Evolutionary conservation across 2,329 filamentous ascomycete species (phyloP), one percentile per base, ranked within the genome.

Genomic region (Chrysosporium keratinophilum): DNA sequence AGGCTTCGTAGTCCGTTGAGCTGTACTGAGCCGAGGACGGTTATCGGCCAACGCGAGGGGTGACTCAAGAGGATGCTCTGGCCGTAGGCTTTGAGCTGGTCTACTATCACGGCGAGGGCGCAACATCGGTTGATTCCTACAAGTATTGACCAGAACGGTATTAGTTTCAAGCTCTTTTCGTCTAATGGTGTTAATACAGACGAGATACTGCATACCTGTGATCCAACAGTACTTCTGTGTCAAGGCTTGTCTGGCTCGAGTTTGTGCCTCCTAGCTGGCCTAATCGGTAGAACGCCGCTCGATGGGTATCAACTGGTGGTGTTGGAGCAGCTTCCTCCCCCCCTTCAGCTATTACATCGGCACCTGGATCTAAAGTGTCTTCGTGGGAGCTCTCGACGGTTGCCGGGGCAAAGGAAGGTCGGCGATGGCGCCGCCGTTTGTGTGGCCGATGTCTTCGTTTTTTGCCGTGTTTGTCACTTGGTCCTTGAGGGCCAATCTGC

Each of bases 161-260:
- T 49, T 49, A 49, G 46, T 31, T n/a, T 14, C 28, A 10, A 10
- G 12, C 28, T 31, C 12, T 10, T 20, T 20, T 44, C 17, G 23
- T 44, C 9, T 37, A 12, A 12, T 10, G 3, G 35, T 37, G n/a
- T 43, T 3, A 11, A 19, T 11, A 23, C 17, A 43, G 11, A 43
- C 10, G 10, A 17, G 6, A 43, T 43, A 7, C 10, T 28, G 28
- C 72, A 57, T 71, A 86, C 82, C 88, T 81, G 69, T 97, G 91
- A 69, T 97, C 91, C 15, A 97, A 74, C 60, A 97, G 73, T 6
- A 81, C 84, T 65, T 95, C 85, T 67, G 89, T 96, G 61, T 96
- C 91, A 58, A 97, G 74, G 68, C 91, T 97, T 0, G 87, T 89
- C 62, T 79, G 83, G 71, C 91, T 97, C 58, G 83, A 65, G 65